A percentile compares a stretch with the other conserved stretches of the same genome.
Conservation (phyloP, 176 grass and related monocot species). For the Cymbopogon citratus region DNA sequence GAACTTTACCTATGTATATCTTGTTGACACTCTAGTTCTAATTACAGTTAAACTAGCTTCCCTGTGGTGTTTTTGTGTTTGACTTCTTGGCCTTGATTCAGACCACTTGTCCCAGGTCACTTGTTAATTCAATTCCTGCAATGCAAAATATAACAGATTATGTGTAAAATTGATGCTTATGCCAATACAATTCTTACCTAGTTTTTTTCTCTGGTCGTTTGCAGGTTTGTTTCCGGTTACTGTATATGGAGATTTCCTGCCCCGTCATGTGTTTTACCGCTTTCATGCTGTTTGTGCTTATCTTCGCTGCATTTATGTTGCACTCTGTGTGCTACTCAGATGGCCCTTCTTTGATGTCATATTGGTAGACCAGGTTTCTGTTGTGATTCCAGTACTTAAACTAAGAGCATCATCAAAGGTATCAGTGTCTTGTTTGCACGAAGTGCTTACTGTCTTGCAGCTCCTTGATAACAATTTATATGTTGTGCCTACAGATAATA, state of each 20-base stretch:
- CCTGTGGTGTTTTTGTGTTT: not conserved
- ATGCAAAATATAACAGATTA: not conserved
- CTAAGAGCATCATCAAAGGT: conserved; percentile 67
- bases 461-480: conserved; percentile 3
- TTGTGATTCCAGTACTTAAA: conserved; percentile 87
- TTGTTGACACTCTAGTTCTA: not conserved
- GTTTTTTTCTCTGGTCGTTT: not conserved
- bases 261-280: conserved; percentile 75
- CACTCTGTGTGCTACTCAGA: conserved; percentile 69
- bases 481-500: conserved; percentile 47
- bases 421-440: conserved; percentile 10
- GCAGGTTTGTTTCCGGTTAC: conserved; percentile 73
- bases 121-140: not conserved
- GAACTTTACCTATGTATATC: not conserved
- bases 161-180: not conserved
- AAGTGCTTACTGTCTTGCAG: not conserved
- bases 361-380: conserved; percentile 84
- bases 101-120: not conserved
- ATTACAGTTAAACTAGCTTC: not conserved
- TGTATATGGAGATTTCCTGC: conserved; percentile 89
- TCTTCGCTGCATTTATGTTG: conserved; percentile 92
- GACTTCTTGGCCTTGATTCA: not conserved
- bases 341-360: conserved; percentile 76
- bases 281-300: conserved; percentile 91
- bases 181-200: not conserved